phyloP scores from a whole-genome alignment of 305 asterid genomes.

The Solanum hybrid region DNA sequence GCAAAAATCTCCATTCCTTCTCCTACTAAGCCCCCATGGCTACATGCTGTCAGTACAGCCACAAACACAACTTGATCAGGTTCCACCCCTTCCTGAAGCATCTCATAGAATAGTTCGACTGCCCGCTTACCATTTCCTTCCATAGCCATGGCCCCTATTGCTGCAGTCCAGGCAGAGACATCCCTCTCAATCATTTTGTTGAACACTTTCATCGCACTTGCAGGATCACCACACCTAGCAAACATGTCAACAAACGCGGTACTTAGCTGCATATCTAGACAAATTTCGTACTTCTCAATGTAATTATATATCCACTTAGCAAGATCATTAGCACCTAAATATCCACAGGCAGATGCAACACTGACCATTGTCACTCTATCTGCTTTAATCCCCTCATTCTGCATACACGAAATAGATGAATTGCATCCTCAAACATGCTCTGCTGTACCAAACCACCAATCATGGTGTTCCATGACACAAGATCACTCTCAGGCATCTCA shows the following conservation, averaged over 20 bases:
- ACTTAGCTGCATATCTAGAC: slow-evolving; percentile 21
- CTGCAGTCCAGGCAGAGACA: slow-evolving; percentile 55
- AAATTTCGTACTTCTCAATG: slow-evolving; percentile 17
- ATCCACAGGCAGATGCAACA: slow-evolving; percentile 50
- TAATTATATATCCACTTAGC: slow-evolving; percentile 42
- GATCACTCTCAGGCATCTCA: slow-evolving; percentile 38
- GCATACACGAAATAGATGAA: slow-evolving; percentile 38
- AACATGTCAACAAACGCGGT: slow-evolving; percentile 50
- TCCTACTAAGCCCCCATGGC: slow-evolving; percentile 39
- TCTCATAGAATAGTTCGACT: slow-evolving; percentile 29
- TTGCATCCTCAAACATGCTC: slow-evolving; percentile 31
- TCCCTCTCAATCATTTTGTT: slow-evolving; percentile 26
- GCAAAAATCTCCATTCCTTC: slow-evolving; percentile 33
- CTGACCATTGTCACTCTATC: slow-evolving; percentile 49
- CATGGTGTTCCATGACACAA: slow-evolving; percentile 53
- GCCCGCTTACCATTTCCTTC: slow-evolving; percentile 43
- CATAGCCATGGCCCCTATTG: slow-evolving; percentile 46
- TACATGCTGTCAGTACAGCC: slow-evolving; percentile 43
- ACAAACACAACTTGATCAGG: slow-evolving; percentile 41
- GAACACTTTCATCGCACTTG: slow-evolving; percentile 35
- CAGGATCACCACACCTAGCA: slow-evolving; percentile 49
- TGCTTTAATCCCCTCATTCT: slow-evolving; percentile 24
- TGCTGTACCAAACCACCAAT: slow-evolving; percentile 33
- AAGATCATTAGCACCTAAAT: slow-evolving; percentile 1
- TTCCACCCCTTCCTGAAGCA: slow-evolving; percentile 20